Evolutionary conservation across 306 rosid genomes (phyloP).

Genomic region (Prunus dulcis): DNA sequence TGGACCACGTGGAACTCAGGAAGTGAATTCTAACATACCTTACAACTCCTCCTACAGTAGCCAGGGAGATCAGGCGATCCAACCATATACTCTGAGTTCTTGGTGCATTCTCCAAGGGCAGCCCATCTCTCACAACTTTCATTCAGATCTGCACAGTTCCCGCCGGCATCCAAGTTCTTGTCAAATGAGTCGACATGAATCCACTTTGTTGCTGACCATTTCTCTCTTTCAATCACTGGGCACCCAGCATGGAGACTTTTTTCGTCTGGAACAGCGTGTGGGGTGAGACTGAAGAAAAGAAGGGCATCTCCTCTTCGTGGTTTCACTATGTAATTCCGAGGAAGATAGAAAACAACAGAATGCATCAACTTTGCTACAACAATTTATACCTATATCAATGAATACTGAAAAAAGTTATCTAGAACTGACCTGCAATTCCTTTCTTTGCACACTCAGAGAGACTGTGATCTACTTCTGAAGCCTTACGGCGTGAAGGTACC

Average conservation of each 20-base stretch:
- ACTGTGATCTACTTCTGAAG: slow-evolving; percentile 44
- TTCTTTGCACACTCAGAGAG: slow-evolving; percentile 93
- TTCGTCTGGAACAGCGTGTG: slow-evolving; percentile 69
- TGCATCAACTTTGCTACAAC: background rate
- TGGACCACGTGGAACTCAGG: slow-evolving; percentile 9
- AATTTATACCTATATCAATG: background rate
- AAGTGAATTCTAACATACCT: slow-evolving; percentile 52
- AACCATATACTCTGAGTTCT: slow-evolving; percentile 80
- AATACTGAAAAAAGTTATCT: slow-evolving; percentile 3
- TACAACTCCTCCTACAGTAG: slow-evolving; percentile 86
- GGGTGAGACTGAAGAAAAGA: slow-evolving; percentile 88
- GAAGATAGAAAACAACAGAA: slow-evolving; percentile 16
- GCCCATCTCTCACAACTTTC: slow-evolving; percentile 95
- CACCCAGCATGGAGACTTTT: slow-evolving; percentile 95
- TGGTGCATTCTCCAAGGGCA: slow-evolving; percentile 88
- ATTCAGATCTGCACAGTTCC: slow-evolving; percentile 62
- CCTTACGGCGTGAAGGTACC: slow-evolving; percentile 61
- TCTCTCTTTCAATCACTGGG: slow-evolving; percentile 96
- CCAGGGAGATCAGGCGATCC: slow-evolving; percentile 88
- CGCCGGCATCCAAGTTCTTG: slow-evolving; percentile 46
- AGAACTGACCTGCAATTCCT: slow-evolving; percentile 78
- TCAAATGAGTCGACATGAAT: slow-evolving; percentile 89
- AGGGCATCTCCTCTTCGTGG: slow-evolving; percentile 96
- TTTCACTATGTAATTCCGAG: slow-evolving; percentile 53
- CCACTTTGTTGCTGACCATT: slow-evolving; percentile 99